Conservation (phyloP, 2,329 filamentous ascomycete species). For the Periconia sp. region DNA sequence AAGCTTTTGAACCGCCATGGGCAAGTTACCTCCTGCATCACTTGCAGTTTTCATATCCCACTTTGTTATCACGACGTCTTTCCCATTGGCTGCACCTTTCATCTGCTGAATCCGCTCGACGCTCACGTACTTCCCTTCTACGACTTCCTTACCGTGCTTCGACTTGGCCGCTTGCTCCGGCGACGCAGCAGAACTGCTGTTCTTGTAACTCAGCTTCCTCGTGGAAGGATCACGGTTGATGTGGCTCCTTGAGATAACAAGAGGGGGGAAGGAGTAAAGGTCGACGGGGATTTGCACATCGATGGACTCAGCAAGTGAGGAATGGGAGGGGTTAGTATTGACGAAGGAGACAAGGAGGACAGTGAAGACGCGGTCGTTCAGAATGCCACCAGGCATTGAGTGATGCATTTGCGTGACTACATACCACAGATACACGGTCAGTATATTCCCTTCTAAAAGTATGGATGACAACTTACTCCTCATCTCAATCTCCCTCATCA, state of each 20-base stretch:
- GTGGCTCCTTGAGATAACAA: conserved; percentile 15
- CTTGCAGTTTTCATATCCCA: conserved; percentile 80
- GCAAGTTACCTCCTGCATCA: conserved; percentile 68
- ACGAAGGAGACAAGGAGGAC: conserved; percentile 59
- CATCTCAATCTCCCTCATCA: conserved; percentile 39
- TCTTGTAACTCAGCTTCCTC: conserved; percentile 9
- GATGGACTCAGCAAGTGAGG: conserved; percentile 54
- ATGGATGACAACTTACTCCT: conserved; percentile 30
- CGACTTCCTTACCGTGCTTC: conserved; percentile 50
- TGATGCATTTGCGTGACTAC: conserved; percentile 67
- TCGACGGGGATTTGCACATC: conserved; percentile 55
- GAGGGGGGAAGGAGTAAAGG: conserved; percentile 45
- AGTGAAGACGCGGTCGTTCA: conserved; percentile 67
- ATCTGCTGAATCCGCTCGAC: conserved; percentile 58
- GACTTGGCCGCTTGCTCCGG: conserved; percentile 24
- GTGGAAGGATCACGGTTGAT: conserved; percentile 1
- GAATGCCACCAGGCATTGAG: conserved; percentile 56
- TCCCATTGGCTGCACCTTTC: not conserved
- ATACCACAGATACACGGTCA: not conserved
- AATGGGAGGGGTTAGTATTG: conserved; percentile 9
- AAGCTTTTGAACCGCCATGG: conserved; percentile 66
- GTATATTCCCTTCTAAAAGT: not conserved
- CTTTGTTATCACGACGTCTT: conserved; percentile 42
- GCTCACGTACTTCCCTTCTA: conserved; percentile 64
- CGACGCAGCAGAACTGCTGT: conserved; percentile 4